These are phyloP conservation scores for Naganishia vaughanmartiniae DNA, from an alignment of 768 basidiomycete genomes.

Conservation along the genomic window DNA sequence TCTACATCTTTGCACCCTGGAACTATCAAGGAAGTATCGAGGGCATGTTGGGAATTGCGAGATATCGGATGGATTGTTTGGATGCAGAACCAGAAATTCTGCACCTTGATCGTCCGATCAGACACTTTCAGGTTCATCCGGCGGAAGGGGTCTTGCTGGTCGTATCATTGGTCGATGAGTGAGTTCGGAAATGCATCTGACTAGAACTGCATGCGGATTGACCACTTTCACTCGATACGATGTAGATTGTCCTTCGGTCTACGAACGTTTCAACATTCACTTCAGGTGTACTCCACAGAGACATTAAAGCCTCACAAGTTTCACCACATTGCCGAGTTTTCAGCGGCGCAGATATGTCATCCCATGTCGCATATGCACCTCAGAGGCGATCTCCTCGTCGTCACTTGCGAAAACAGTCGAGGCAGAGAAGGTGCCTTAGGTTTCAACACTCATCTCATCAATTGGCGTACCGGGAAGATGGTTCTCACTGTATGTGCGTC, in stretches of 20 bases:
- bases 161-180: conserved; percentile 6
- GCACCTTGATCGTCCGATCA: background rate
- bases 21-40: conserved; percentile 12
- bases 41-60: conserved; percentile 11
- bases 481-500: background rate
- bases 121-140: conserved; percentile 14
- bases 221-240: background rate
- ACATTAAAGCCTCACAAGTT: background rate
- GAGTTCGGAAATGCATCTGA: background rate
- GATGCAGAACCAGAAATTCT: background rate
- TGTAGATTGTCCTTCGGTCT: background rate
- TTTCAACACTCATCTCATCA: background rate
- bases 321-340: conserved; percentile 3
- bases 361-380: conserved; percentile 11
- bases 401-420: background rate
- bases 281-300: conserved; percentile 1
- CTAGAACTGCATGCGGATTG: background rate
- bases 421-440: background rate
- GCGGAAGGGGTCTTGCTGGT: conserved; percentile 6
- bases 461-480: background rate
- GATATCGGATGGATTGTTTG: conserved; percentile 1
- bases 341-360: conserved; percentile 1
- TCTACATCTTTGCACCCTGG: conserved; percentile 11
- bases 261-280: conserved; percentile 2
- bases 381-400: background rate